phyloP scores from a whole-genome alignment of 768 basidiomycete species.

The Boletus sp. region DNA sequence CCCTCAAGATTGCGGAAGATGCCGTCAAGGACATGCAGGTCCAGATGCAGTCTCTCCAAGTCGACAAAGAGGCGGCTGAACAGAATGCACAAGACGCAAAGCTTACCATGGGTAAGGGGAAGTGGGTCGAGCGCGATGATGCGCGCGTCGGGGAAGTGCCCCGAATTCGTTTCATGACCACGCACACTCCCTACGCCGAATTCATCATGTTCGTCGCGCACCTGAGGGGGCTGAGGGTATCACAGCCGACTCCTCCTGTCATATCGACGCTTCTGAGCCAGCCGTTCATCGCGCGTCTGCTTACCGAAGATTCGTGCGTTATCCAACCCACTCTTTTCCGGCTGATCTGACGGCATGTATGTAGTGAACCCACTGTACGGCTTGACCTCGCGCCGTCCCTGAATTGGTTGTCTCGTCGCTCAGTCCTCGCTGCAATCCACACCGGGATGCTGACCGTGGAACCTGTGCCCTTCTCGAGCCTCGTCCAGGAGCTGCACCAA shows the following conservation, averaged over 20 bases:
- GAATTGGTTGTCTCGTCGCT: constrained; percentile 89
- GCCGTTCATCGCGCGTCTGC: constrained; percentile 73
- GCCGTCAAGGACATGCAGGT: constrained; percentile 79
- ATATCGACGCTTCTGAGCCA: constrained; percentile 73
- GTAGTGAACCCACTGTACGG: constrained; percentile 82
- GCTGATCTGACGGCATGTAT: constrained; percentile 8
- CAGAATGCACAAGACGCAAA: constrained; percentile 47
- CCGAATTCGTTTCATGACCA: constrained; percentile 50
- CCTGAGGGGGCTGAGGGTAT: constrained; percentile 62
- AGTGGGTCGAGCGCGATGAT: constrained; percentile 51
- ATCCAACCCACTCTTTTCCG: background rate
- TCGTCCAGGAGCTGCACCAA: constrained; percentile 53
- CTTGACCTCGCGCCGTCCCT: constrained; percentile 92
- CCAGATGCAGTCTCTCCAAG: constrained; percentile 74
- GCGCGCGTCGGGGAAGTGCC: constrained; percentile 26
- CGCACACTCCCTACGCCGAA: constrained; percentile 77
- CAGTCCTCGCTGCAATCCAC: constrained; percentile 81
- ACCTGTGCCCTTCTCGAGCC: constrained; percentile 61
- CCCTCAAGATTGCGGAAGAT: constrained; percentile 81
- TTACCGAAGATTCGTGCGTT: constrained; percentile 83
- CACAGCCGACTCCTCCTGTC: constrained; percentile 57
- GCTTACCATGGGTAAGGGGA: constrained; percentile 61
- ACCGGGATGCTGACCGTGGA: constrained; percentile 86
- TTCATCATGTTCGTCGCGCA: constrained; percentile 76
- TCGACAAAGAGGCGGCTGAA: constrained; percentile 64